Percentiles rank a stretch among this genome's conserved stretches.
phyloP scores from a whole-genome alignment of 2,329 filamentous ascomycete species.

The Mycosphaerella arachidis region DNA sequence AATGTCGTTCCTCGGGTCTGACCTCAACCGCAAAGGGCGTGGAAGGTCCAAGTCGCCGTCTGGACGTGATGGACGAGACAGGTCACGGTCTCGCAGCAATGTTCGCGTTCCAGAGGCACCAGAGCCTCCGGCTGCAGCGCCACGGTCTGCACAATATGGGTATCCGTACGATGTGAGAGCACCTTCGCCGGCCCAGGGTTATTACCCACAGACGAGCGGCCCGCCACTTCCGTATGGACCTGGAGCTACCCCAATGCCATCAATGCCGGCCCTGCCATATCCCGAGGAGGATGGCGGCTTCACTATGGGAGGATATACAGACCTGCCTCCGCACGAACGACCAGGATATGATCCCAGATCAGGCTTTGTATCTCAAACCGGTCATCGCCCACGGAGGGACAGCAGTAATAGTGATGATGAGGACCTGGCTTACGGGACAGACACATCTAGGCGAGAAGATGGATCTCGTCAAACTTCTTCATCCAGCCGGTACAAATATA shows the following conservation, averaged over 20 bases:
- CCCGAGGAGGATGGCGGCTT: slow-evolving; percentile 30
- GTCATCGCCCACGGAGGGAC: slow-evolving; percentile 2
- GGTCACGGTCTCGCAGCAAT: slow-evolving; percentile 38
- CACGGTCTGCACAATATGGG: slow-evolving; percentile 12
- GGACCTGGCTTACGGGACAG: slow-evolving; percentile 32
- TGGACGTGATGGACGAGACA: slow-evolving; percentile 28
- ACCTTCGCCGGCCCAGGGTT: slow-evolving; percentile 22
- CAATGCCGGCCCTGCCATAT: slow-evolving; percentile 19
- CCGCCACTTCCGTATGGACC: slow-evolving; percentile 14
- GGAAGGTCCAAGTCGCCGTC: slow-evolving; percentile 42
- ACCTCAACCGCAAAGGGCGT: slow-evolving; percentile 37
- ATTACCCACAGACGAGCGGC: slow-evolving; percentile 14
- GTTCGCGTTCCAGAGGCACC: slow-evolving; percentile 33
- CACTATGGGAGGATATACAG: slow-evolving; percentile 43
- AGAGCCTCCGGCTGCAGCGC: slow-evolving; percentile 22
- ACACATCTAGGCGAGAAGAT: slow-evolving; percentile 11
- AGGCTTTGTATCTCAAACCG: slow-evolving; percentile 15
- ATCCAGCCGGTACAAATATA: slow-evolving; percentile 19
- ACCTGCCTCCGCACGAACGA: slow-evolving; percentile 42
- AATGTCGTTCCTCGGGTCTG: slow-evolving; percentile 34
- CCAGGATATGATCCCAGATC: slow-evolving; percentile 33
- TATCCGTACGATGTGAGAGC: slow-evolving; percentile 39
- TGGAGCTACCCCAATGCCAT: slow-evolving; percentile 4
- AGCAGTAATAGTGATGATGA: slow-evolving; percentile 21
- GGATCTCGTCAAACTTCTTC: slow-evolving; percentile 19